Percentiles rank a stretch among this genome's conserved stretches.
Evolutionary conservation across 192 early-diverging fungal genomes (phyloP).

Genomic region (Gaertneriomyces sp.): DNA sequence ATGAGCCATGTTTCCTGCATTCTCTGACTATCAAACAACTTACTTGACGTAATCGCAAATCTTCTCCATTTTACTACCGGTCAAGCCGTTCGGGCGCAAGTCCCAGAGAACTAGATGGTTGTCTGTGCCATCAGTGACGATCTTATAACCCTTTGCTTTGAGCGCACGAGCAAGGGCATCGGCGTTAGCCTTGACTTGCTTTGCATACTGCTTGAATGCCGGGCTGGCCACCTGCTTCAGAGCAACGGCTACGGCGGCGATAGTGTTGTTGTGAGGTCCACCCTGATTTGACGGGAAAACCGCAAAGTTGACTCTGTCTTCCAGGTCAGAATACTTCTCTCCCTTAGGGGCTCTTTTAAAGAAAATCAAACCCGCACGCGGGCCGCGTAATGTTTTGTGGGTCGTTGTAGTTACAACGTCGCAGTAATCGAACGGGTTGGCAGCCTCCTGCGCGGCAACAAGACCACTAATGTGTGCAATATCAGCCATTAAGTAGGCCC

Average conservation of each 20-base stretch:
- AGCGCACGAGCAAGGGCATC: constrained; percentile 78
- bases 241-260: constrained; percentile 95
- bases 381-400: constrained; percentile 99
- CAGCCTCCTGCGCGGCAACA: constrained; percentile 85
- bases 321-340: constrained; percentile 68
- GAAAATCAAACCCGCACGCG: constrained; percentile 98
- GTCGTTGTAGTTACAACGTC: constrained; percentile 99
- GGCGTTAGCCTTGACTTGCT: constrained; percentile 94
- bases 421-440: constrained; percentile 93
- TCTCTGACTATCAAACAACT: constrained; percentile 2
- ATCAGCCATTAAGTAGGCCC: constrained; percentile 95
- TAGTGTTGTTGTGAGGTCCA: constrained; percentile 99
- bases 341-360: constrained; percentile 84
- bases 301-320: constrained; percentile 94
- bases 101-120: constrained; percentile 99
- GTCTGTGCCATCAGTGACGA: constrained; percentile 92
- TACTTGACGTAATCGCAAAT: constrained; percentile 90
- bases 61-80: constrained; percentile 98
- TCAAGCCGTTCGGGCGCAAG: constrained; percentile 83
- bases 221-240: constrained; percentile 95
- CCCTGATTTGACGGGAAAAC: constrained; percentile 99
- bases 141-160: constrained; percentile 79
- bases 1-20: constrained; percentile 1
- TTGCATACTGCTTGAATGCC: constrained; percentile 90
- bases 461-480: constrained; percentile 99